These are phyloP conservation scores for Trichoderma arundinaceum DNA, from an alignment of 2,329 filamentous ascomycete species.

Conservation along the genomic window DNA sequence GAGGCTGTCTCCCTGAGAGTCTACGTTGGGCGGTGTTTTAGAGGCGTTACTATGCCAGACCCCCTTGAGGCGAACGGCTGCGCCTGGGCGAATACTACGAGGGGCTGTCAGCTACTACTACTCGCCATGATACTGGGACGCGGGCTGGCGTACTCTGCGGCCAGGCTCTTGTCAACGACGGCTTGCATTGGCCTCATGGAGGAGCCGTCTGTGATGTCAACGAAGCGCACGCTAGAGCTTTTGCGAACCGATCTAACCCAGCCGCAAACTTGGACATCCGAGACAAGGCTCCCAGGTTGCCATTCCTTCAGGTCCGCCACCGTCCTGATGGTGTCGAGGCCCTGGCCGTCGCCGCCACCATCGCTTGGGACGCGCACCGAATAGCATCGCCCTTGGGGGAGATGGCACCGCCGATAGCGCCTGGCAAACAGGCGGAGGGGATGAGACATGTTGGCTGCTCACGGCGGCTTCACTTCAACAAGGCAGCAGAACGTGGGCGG, in stretches of 20 bases:
- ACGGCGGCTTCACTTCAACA: not conserved
- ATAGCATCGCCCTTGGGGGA: slow-evolving; percentile 38
- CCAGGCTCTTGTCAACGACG: slow-evolving; percentile 73
- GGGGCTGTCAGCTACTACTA: slow-evolving; percentile 26
- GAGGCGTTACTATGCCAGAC: slow-evolving; percentile 62
- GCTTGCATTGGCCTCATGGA: slow-evolving; percentile 80
- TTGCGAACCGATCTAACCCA: slow-evolving; percentile 84
- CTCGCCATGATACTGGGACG: slow-evolving; percentile 10
- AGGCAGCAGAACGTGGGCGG: slow-evolving; percentile 10
- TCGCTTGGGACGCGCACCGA: slow-evolving; percentile 42
- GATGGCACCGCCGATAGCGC: slow-evolving; percentile 16
- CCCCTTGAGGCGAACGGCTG: slow-evolving; percentile 78
- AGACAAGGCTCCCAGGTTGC: slow-evolving; percentile 49
- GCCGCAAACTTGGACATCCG: slow-evolving; percentile 70
- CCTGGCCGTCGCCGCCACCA: slow-evolving; percentile 27
- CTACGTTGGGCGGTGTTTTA: slow-evolving; percentile 17
- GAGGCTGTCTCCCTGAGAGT: slow-evolving; percentile 5
- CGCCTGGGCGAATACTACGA: slow-evolving; percentile 76
- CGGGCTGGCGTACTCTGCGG: slow-evolving; percentile 67
- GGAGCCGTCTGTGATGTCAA: slow-evolving; percentile 86
- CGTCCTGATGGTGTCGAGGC: slow-evolving; percentile 48
- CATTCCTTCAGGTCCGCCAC: slow-evolving; percentile 63
- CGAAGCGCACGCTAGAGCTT: slow-evolving; percentile 84
- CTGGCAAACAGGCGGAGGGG: slow-evolving; percentile 20
- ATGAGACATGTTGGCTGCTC: slow-evolving; percentile 29